phyloP scores from a whole-genome alignment of 257 asterid genomes.

The Avicennia marina region DNA sequence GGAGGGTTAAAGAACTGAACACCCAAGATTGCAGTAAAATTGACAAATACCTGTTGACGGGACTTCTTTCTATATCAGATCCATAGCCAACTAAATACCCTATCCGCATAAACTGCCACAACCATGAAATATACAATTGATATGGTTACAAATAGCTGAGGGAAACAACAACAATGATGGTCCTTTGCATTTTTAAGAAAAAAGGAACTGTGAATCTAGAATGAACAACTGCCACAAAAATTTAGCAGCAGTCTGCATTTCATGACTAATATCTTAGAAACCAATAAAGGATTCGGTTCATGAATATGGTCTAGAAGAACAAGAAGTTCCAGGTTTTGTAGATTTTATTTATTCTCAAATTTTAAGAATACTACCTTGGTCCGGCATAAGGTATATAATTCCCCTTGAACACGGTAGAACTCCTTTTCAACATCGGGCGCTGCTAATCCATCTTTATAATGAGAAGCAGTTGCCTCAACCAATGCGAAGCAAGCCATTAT shows the following conservation, averaged over 20 bases:
- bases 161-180: not conserved
- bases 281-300: conserved; percentile 1
- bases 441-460: conserved; percentile 65
- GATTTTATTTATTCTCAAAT: conserved; percentile 4
- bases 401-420: conserved; percentile 90
- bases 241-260: conserved; percentile 15
- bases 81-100: conserved; percentile 96
- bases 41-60: conserved; percentile 77
- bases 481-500: conserved; percentile 84
- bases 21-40: conserved; percentile 9
- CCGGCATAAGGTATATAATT: conserved; percentile 79
- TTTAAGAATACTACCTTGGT: conserved; percentile 60
- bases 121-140: conserved; percentile 23
- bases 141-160: conserved; percentile 13
- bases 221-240: not conserved
- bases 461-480: conserved; percentile 69
- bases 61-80: conserved; percentile 77
- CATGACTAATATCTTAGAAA: conserved; percentile 15
- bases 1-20: not conserved
- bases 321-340: conserved; percentile 8
- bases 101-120: conserved; percentile 93
- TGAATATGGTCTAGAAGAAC: conserved; percentile 13
- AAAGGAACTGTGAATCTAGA: conserved; percentile 3
- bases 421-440: conserved; percentile 84
- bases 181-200: not conserved